phyloP scores from a whole-genome alignment of 129 eudicot species.

The Gnaphalium uliginosum region DNA sequence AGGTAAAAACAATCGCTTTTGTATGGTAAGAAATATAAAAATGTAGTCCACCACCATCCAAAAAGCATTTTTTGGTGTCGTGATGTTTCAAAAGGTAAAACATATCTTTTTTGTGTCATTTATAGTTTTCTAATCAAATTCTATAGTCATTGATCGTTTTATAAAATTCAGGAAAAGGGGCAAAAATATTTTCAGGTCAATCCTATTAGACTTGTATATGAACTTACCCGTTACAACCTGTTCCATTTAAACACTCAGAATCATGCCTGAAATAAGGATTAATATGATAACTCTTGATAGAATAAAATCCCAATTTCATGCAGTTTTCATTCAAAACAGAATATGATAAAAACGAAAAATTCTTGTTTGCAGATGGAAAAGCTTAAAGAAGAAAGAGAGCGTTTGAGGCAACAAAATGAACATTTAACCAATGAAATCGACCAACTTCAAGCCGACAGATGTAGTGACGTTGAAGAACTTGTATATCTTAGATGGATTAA shows the following conservation, averaged over 20 bases:
- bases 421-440: conserved; percentile 59
- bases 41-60: background rate
- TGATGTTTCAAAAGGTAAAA: no score
- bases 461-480: conserved; percentile 76
- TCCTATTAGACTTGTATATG: background rate
- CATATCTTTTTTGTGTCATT: background rate
- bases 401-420: conserved; percentile 55
- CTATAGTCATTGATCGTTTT: background rate
- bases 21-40: background rate
- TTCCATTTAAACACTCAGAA: background rate
- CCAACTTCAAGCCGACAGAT: conserved; percentile 68
- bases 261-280: background rate
- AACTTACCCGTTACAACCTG: background rate
- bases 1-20: background rate
- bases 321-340: background rate
- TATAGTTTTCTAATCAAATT: background rate
- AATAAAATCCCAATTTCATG: background rate
- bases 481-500: conserved; percentile 91
- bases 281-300: background rate
- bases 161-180: background rate
- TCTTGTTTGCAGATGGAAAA: conserved; percentile 48
- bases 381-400: conserved; percentile 52
- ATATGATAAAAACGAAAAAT: background rate
- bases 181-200: background rate
- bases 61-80: no score